Base-by-base conservation (phyloP, 768 basidiomycete species). In the Brasilioporus rufonigricans region DNA sequence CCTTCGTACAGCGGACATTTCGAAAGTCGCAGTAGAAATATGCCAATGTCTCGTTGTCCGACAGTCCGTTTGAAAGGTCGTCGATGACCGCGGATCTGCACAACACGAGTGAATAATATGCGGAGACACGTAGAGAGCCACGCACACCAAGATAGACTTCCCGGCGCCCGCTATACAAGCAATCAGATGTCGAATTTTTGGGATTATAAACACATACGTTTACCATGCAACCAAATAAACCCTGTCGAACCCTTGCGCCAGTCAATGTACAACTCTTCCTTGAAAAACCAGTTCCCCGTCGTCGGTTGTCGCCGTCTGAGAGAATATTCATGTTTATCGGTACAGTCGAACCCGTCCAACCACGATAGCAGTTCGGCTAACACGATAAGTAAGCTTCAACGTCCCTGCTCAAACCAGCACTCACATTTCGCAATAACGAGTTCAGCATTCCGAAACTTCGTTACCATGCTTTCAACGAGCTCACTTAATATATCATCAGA, bases 141-240 rank as follows among this genome's bases (percentile, higher is more conserved):
- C 47, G 6, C n/a, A 48, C 47, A 24, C 35, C 3, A 48, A 24
- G 4, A 48, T 33, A 26, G 47, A 36, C 19, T 26, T 36, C 4
- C 47, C 47, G 14, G 47, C 24, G 8, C 33, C 47, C 3, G 47
- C 47, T 36, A 36, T 26, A 12, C 8, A 14, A 24, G 4, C 16
- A 35, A 10, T 48, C 33, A 33, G 46, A 6, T 4, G 14, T 13
- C 13, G 33, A 16, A 26, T 2, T 3, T 1, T 2, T 13, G 16
- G 32, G 33, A 24, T 2, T 14, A 11, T 43, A 24, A 24, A 27
- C 16, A 43, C 41, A 13, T n/a, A 36, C 6, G 3, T n/a, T 53
- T 58, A 1, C 59, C 56, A 31, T 58, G 33, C 18, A 61, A 36
- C 56, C 59, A 55, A 8, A 61, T 24, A 33, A 33, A 33, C 32